These are phyloP conservation scores for Globisporangium mamillatum DNA, from an alignment of 352 stramenopile species.

Conservation along the genomic window DNA sequence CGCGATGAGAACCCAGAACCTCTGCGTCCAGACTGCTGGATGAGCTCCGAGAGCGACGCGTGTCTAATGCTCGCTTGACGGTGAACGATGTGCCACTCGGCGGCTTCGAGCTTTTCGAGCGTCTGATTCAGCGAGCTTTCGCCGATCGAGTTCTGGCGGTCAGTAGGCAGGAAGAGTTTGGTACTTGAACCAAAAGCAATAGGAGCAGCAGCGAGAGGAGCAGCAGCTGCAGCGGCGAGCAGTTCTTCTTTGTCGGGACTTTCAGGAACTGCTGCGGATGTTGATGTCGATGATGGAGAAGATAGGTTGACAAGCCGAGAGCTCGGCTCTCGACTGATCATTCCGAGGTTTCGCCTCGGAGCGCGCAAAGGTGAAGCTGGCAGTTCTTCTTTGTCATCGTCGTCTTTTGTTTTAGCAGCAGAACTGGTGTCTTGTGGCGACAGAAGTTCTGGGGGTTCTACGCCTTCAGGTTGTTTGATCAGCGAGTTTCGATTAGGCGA, in stretches of 20 bases:
- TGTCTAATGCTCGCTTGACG: conserved; percentile 30
- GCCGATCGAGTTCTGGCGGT: conserved; percentile 4
- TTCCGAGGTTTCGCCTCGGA: conserved; percentile 8
- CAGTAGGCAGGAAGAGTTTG: neutral
- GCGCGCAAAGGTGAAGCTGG: neutral
- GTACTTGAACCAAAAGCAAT: neutral
- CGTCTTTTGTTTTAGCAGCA: neutral
- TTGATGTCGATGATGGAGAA: neutral
- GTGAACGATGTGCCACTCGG: conserved; percentile 45
- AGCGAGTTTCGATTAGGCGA: neutral
- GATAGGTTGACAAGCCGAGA: neutral
- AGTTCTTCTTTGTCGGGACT: neutral
- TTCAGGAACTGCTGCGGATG: neutral
- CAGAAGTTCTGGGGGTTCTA: neutral
- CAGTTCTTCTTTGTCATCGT: neutral
- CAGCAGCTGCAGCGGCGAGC: neutral
- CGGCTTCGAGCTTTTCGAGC: conserved; percentile 41
- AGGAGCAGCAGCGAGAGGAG: neutral
- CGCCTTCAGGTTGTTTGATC: neutral
- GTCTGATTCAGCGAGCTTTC: conserved; percentile 24
- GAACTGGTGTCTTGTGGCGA: neutral
- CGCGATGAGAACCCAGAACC: conserved; percentile 1
- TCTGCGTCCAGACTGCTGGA: conserved; percentile 16
- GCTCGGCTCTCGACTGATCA: conserved; percentile 3
- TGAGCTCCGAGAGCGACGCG: conserved; percentile 19